These are phyloP conservation scores for Penicillium sclerotigenum DNA, from an alignment of 2,329 filamentous ascomycete species.

Conservation along the genomic window DNA sequence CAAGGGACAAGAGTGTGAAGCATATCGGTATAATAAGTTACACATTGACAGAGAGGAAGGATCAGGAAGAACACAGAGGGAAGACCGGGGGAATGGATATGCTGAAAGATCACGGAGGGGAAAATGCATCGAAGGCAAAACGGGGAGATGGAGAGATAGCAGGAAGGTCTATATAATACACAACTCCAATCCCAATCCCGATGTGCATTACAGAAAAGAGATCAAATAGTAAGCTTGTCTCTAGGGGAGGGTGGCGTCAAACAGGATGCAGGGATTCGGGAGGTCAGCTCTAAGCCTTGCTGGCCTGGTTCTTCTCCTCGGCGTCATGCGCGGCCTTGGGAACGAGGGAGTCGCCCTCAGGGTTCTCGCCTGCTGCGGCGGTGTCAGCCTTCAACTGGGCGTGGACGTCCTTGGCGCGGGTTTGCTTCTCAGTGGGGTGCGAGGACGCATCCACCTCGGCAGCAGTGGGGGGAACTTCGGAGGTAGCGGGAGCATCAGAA, in stretches of 20 bases:
- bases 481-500: slow-evolving; percentile 29
- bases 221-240: slow-evolving; percentile 2
- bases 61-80: slow-evolving; percentile 15
- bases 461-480: slow-evolving; percentile 13
- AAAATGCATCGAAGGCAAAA: slow-evolving; percentile 10
- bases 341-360: slow-evolving; percentile 46
- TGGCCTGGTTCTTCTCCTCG: slow-evolving; percentile 23
- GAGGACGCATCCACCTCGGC: slow-evolving; percentile 27
- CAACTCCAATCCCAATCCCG: slow-evolving; percentile 16
- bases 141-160: slow-evolving; percentile 14
- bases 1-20: slow-evolving; percentile 13
- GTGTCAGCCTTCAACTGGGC: slow-evolving; percentile 24
- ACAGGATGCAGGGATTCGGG: slow-evolving; percentile 4
- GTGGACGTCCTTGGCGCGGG: slow-evolving; percentile 23
- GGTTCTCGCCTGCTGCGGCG: slow-evolving; percentile 20
- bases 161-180: slow-evolving; percentile 27
- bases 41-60: slow-evolving; percentile 15
- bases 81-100: slow-evolving; percentile 24
- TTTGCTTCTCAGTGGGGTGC: slow-evolving; percentile 26
- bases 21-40: slow-evolving; percentile 33
- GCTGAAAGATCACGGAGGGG: slow-evolving; percentile 19
- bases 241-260: slow-evolving; percentile 8
- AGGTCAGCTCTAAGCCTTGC: slow-evolving; percentile 21
- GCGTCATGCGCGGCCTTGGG: slow-evolving; percentile 52
- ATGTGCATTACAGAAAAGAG: slow-evolving; percentile 10